A percentile compares a stretch with the other conserved stretches of the same genome.
Evolutionary conservation across 345 rosid species (phyloP).

Genomic region (Ailanthus altissimus): DNA sequence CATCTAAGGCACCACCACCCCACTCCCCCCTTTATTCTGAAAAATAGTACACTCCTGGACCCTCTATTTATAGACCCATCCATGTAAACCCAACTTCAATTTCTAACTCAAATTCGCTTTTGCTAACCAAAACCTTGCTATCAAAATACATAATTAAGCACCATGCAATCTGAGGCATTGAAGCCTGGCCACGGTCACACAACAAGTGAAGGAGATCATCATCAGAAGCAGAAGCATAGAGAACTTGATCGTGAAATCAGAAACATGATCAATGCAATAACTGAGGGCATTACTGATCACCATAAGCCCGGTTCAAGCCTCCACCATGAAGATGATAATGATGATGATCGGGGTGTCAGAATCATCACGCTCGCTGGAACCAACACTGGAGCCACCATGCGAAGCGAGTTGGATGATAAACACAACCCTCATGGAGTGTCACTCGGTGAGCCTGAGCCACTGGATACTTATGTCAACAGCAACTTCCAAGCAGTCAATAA

Average conservation of each 20-base stretch:
- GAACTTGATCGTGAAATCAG: conserved; percentile 37
- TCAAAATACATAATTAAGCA: neutral
- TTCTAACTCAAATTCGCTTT: neutral
- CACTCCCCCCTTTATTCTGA: conserved; percentile 20
- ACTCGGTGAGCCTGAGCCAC: conserved; percentile 40
- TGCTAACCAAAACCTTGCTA: neutral
- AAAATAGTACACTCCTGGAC: neutral
- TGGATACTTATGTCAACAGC: conserved; percentile 76
- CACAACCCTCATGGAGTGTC: conserved; percentile 9
- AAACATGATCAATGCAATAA: conserved; percentile 55
- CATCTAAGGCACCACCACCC: conserved; percentile 39
- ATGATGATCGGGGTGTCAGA: conserved; percentile 42
- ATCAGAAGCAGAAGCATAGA: conserved; percentile 26
- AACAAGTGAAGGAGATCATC: conserved; percentile 23
- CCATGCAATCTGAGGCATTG: conserved; percentile 40
- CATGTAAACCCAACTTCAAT: neutral
- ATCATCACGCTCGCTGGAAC: conserved; percentile 78
- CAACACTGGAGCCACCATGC: conserved; percentile 78
- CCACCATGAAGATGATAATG: conserved; percentile 31
- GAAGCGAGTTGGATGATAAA: conserved; percentile 57
- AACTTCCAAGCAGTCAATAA: conserved; percentile 91
- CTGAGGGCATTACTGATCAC: conserved; percentile 33
- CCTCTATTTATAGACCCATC: neutral
- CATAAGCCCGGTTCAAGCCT: conserved; percentile 48
- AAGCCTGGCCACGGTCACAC: conserved; percentile 19